Evolutionary conservation across 441 rosid species (phyloP).

Genomic region (Pelargonium australe): DNA sequence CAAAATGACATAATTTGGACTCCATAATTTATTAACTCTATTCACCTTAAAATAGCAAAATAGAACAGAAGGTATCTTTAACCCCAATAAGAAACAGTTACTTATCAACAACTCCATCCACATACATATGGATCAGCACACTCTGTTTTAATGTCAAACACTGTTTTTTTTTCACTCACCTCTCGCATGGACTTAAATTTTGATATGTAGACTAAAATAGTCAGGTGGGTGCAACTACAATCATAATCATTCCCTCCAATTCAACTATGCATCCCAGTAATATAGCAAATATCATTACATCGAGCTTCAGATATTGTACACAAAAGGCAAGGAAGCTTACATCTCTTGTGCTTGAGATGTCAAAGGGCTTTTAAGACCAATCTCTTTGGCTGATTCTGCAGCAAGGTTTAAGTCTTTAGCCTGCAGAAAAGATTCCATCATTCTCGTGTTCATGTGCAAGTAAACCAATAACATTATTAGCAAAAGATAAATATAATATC

Average conservation of each 20-base stretch:
- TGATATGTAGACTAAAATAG: too few relatives aligned
- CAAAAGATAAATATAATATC: background rate
- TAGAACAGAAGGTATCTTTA: too few relatives aligned
- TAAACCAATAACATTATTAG: background rate
- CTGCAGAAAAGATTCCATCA: slow-evolving; percentile 30
- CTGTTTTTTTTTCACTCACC: too few relatives aligned
- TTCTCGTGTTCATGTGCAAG: background rate
- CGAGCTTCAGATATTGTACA: slow-evolving; percentile 9
- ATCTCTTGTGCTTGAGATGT: slow-evolving; percentile 57
- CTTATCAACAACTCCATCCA: too few relatives aligned
- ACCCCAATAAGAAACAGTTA: too few relatives aligned
- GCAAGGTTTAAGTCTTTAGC: slow-evolving; percentile 79
- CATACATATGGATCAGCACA: too few relatives aligned
- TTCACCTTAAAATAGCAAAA: too few relatives aligned
- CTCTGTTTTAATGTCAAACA: too few relatives aligned
- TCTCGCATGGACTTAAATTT: too few relatives aligned
- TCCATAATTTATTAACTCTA: too few relatives aligned
- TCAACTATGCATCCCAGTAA: background rate
- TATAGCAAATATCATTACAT: background rate
- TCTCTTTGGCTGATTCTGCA: slow-evolving; percentile 55
- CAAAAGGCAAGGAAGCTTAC: slow-evolving; percentile 39
- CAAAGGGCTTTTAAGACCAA: slow-evolving; percentile 45
- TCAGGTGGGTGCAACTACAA: too few relatives aligned
- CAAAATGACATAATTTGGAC: background rate
- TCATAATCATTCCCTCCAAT: background rate